Base-by-base conservation (phyloP, 1,284 basidiomycete genomes). In the Ustilago xerochloae region DNA sequence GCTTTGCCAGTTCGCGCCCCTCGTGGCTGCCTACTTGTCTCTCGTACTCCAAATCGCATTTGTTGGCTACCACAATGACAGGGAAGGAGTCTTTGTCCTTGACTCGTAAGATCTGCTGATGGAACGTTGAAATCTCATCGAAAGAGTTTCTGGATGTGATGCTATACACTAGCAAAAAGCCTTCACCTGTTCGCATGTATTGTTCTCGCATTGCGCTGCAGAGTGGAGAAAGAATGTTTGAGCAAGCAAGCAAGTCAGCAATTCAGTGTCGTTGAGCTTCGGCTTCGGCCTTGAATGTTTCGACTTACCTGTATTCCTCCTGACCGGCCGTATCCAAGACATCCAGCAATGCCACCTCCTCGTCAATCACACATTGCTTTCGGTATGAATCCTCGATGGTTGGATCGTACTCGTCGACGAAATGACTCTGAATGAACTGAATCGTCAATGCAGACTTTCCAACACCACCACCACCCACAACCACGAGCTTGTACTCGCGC, bases 271-370 rank as follows among this genome's bases (percentile, higher is more conserved):
- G 20, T 22, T 7, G 18, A 22, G 20, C 30, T 52, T 26, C 36
- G n/a, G n/a, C 4, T 29, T 13, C n/a, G n/a, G 15, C 4, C 9
- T 10, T 6, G 20, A 28, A 15, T n/a, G 18, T 8, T 22, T 22
- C 9, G 32, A 89, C 92, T 67, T 77, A 96, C 94, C 93, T 85
- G 78, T 99, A 99, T 88, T 99, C 96, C 86, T 99, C 96, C 86
- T 99, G 96, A 47, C 96, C 96, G 50, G 97, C 97, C 4, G 97
- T 99, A 87, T 99, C 96, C 74, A 99, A 89, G 54, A 99, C 95
- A 84, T 99, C 96, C 60, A 99, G 90, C 56, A 98, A 88, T 2
- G 96, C 96, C 24, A 97, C 94, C 86, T 99, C 97, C 36, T 97
- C 96, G 85, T 99, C 96, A 77, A 99, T 97, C 47, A 84, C 79